Conservation (phyloP, 345 rosid species). For the Erucastrum elatum region DNA sequence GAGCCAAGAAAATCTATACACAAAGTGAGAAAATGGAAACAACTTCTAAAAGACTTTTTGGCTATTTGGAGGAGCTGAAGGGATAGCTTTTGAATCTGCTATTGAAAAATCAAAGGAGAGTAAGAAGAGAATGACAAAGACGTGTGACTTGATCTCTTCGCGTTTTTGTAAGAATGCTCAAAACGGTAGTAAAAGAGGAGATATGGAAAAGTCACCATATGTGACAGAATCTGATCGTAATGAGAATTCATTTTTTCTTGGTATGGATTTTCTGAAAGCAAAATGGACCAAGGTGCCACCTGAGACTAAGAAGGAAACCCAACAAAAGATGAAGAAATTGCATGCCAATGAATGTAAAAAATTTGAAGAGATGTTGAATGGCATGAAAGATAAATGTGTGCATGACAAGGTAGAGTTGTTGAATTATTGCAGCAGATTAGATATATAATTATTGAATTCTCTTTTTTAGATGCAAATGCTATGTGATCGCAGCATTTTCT, state of each 20-base stretch:
- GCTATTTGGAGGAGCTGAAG: neutral
- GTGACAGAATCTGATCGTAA: neutral
- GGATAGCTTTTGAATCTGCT: neutral
- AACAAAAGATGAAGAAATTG: neutral
- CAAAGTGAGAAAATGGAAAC: no score
- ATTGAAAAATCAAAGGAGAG: neutral
- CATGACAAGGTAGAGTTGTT: no score
- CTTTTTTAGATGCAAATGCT: no score
- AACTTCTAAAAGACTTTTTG: neutral
- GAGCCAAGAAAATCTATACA: no score
- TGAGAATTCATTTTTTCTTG: conserved; percentile 4
- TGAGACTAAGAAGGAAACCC: neutral
- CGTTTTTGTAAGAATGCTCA: neutral
- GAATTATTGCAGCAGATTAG: no score
- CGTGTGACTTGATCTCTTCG: neutral
- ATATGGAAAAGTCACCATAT: neutral
- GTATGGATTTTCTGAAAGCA: neutral
- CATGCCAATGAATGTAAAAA: neutral
- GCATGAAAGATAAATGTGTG: neutral
- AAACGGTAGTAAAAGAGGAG: neutral
- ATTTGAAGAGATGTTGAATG: neutral
- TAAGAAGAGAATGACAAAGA: neutral
- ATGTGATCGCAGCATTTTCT: no score
- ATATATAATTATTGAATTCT: no score
- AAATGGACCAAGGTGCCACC: neutral